Evolutionary conservation across 768 basidiomycete genomes (phyloP).

Genomic region (Rhodotorula taiwanensis): DNA sequence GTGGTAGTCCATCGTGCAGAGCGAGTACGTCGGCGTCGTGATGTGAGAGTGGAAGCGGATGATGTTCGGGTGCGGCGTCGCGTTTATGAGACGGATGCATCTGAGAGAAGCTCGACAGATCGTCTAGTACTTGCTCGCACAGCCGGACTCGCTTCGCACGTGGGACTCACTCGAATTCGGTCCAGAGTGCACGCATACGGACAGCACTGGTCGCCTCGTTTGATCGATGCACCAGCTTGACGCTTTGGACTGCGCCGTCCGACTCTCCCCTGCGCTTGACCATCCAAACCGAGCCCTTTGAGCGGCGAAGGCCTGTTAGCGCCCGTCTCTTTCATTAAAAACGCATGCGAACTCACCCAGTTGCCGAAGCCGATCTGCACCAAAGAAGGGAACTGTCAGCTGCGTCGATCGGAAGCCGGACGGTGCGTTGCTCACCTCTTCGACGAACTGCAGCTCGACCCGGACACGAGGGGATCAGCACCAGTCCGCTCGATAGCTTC

Average conservation of each 20-base stretch:
- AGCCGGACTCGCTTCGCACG: not conserved
- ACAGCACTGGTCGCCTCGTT: slow-evolving; percentile 79
- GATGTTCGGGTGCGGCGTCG: slow-evolving; percentile 82
- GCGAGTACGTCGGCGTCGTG: slow-evolving; percentile 34
- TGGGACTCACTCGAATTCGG: slow-evolving; percentile 40
- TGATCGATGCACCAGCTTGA: slow-evolving; percentile 83
- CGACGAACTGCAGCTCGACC: slow-evolving; percentile 34
- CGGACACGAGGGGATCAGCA: too few relatives aligned
- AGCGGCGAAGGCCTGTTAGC: too few relatives aligned
- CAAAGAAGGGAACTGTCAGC: slow-evolving; percentile 16
- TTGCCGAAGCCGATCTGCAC: slow-evolving; percentile 77
- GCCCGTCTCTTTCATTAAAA: too few relatives aligned
- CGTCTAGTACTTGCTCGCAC: not conserved
- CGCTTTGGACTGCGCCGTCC: slow-evolving; percentile 38
- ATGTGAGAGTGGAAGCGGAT: slow-evolving; percentile 81
- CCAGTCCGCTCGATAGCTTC: too few relatives aligned
- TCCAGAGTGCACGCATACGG: slow-evolving; percentile 74
- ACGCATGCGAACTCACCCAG: slow-evolving; percentile 57
- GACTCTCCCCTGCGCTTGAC: slow-evolving; percentile 41
- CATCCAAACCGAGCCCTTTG: slow-evolving; percentile 48
- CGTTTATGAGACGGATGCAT: slow-evolving; percentile 74
- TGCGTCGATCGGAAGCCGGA: not conserved
- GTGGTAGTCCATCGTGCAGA: slow-evolving; percentile 66
- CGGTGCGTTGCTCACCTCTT: slow-evolving; percentile 12
- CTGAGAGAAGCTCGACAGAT: not conserved